Percentiles rank a stretch among this genome's conserved stretches.
phyloP scores from a whole-genome alignment of 169 alveolate genomes.

The Plasmodium malariae region DNA sequence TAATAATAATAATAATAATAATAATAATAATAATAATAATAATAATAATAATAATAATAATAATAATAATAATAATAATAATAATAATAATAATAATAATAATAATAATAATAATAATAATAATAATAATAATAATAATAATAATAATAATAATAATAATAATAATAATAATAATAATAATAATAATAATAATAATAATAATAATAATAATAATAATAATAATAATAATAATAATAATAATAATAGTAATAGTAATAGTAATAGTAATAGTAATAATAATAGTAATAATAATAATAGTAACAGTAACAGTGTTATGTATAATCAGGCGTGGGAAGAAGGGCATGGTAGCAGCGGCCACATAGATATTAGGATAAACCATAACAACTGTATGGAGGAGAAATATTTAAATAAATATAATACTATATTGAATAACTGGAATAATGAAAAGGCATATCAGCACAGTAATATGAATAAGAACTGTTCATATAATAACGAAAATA shows the following conservation, averaged over 20 bases:
- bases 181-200: too few species aligned
- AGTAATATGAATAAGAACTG: background rate
- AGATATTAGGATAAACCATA: background rate
- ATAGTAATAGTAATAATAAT: background rate
- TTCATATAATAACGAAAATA: background rate
- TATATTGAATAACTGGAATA: background rate
- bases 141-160: too few species aligned
- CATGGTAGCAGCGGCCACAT: too few species aligned
- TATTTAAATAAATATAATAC: background rate
- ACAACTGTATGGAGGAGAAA: background rate
- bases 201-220: too few species aligned
- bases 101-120: background rate
- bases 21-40: background rate
- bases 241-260: too few species aligned
- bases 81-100: background rate
- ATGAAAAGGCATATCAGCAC: constrained; percentile 5
- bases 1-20: background rate
- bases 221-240: too few species aligned
- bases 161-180: too few species aligned
- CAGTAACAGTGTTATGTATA: background rate
- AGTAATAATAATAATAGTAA: too few species aligned
- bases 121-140: background rate
- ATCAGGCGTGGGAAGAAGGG: too few species aligned
- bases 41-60: background rate
- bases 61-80: background rate